Conservation (phyloP, 1,284 basidiomycete species). For the Cryptococcus jaspeensis region DNA sequence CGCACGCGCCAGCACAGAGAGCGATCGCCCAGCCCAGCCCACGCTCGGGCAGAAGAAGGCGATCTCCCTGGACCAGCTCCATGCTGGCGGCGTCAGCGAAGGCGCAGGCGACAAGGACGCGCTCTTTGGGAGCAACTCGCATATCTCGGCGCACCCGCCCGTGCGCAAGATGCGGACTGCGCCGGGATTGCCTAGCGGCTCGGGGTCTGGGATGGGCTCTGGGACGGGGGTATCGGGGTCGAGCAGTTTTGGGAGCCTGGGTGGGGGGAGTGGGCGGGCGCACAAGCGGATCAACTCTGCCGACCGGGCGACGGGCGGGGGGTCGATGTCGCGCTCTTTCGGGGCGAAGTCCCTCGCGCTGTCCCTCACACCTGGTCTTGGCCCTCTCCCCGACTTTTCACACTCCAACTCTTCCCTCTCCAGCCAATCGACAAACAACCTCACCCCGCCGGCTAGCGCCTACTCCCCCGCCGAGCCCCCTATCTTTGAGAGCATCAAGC, state of each 20-base stretch:
- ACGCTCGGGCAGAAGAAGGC: slow-evolving; percentile 42
- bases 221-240: no score
- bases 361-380: slow-evolving; percentile 28
- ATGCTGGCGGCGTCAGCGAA: slow-evolving; percentile 22
- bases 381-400: slow-evolving; percentile 35
- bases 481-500: slow-evolving; percentile 51
- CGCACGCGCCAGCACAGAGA: slow-evolving; percentile 29
- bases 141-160: slow-evolving; percentile 10
- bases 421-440: slow-evolving; percentile 28
- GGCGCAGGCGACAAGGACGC: slow-evolving; percentile 39
- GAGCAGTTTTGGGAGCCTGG: no score
- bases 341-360: slow-evolving; percentile 50
- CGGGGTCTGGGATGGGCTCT: neutral
- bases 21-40: slow-evolving; percentile 11
- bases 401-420: slow-evolving; percentile 46
- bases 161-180: slow-evolving; percentile 26
- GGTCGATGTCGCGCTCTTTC: slow-evolving; percentile 45
- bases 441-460: slow-evolving; percentile 37
- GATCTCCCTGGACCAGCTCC: slow-evolving; percentile 42
- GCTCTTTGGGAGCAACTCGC: slow-evolving; percentile 36
- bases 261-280: slow-evolving; percentile 5
- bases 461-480: slow-evolving; percentile 41
- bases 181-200: slow-evolving; percentile 5
- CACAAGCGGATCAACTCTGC: slow-evolving; percentile 36
- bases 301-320: slow-evolving; percentile 18